Evolutionary conservation across 352 stramenopile species (phyloP), one percentile per base, ranked within the genome.

Genomic region (Phytopythium helicoides): DNA sequence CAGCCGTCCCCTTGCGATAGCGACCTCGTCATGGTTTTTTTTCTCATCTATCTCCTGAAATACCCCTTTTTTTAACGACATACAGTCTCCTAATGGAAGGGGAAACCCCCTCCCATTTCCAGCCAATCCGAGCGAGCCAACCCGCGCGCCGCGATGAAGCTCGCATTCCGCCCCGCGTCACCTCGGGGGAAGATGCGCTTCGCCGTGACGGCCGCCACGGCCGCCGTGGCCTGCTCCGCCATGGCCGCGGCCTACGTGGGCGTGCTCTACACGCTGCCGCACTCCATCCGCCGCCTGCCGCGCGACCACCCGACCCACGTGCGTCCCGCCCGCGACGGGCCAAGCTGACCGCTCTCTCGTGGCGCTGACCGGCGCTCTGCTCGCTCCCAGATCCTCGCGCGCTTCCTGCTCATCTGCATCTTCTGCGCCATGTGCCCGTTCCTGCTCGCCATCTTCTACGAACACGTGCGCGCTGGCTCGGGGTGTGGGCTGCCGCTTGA

Each of bases 371-470:
- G n/a, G n/a, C n/a, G n/a, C n/a, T n/a, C n/a, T n/a, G n/a, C n/a
- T n/a, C n/a, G n/a, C n/a, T n/a, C 55, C 21, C 44, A 95, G 86
- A 95, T 96, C 57, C 67, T 92, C 14, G 85, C 81, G 50, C 83
- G 85, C 31, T 95, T 94, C 65, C 63, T 94, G 55, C 65, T 94
- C n/a, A 91, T 96, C 45, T 89, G 73, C 66, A 90, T 95, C 35
- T 86, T 93, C 54, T 94, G 86, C 44, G 82, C 76, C 37, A 56
- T 92, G 18, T 94, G 84, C 44, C 86, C 86, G 25, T 91, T 94
- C 34, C 66, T 92, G 36, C 52, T 95, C 31, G 76, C 79, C 21
- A 70, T 89, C 37, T 95, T 93, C 53, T 92, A 92, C 45, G 74
- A 94, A 16, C 76, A 91, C 54, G 85, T 92, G 71, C 47, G 81